A percentile compares a stretch with the other conserved stretches of the same genome.
Evolutionary conservation across 208 protist genomes (phyloP).

Genomic region (Trypanosoma vivax): DNA sequence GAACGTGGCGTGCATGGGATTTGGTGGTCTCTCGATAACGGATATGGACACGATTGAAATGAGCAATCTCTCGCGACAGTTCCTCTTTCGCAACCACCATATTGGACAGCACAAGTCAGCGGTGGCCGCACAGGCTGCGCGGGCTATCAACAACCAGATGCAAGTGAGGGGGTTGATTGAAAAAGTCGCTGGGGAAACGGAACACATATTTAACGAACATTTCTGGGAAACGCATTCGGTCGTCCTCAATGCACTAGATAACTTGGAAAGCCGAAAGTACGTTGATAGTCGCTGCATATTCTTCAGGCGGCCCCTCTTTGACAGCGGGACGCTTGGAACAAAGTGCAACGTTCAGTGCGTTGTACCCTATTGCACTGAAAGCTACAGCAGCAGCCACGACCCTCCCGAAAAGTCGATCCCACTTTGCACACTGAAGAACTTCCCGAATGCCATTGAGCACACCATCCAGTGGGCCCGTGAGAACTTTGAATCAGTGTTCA

Average conservation of each 20-base stretch:
- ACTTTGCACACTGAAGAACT: constrained; percentile 99
- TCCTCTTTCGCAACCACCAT: constrained; percentile 97
- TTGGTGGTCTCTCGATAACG: constrained; percentile 93
- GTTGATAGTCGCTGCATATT: constrained; percentile 95
- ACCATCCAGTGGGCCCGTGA: constrained; percentile 96
- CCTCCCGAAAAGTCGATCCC: constrained; percentile 98
- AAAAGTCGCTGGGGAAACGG: constrained; percentile 95
- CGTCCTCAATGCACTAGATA: constrained; percentile 99
- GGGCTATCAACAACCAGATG: constrained; percentile 93
- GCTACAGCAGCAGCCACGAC: constrained; percentile 96
- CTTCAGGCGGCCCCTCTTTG: constrained; percentile 96
- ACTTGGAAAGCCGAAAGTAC: constrained; percentile 95
- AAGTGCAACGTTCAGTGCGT: constrained; percentile 98
- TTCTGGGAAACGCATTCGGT: constrained; percentile 94
- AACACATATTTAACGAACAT: constrained; percentile 92
- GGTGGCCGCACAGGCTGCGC: constrained; percentile 86
- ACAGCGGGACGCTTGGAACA: constrained; percentile 98
- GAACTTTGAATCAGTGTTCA: constrained; percentile 87
- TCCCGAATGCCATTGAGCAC: constrained; percentile 99
- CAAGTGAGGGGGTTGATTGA: constrained; percentile 69
- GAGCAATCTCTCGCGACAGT: constrained; percentile 99
- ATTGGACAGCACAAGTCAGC: constrained; percentile 94
- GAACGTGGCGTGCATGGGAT: constrained; percentile 98
- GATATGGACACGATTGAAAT: constrained; percentile 99
- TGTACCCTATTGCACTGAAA: constrained; percentile 97